Evolutionary conservation across 192 early-diverging fungal genomes (phyloP).

Genomic region (Dispira parvispora): DNA sequence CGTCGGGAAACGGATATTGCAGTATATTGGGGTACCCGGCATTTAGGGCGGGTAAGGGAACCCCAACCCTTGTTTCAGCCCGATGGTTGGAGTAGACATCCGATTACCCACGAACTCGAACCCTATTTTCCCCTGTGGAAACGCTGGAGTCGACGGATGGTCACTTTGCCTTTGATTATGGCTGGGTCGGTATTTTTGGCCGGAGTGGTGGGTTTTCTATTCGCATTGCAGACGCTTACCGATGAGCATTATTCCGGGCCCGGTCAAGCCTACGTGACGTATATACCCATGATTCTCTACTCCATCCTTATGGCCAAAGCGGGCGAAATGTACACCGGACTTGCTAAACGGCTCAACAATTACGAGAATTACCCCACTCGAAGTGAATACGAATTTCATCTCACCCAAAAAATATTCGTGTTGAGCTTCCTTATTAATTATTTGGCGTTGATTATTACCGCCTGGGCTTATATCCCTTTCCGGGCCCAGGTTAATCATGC

Average conservation of each 20-base stretch:
- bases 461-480: conserved; percentile 77
- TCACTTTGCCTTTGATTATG: conserved; percentile 36
- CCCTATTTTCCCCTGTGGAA: conserved; percentile 57
- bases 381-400: conserved; percentile 43
- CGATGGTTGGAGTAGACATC: conserved; percentile 36
- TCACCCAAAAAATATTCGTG: conserved; percentile 73
- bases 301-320: conserved; percentile 53
- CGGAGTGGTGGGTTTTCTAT: conserved; percentile 46
- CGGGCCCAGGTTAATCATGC: conserved; percentile 22
- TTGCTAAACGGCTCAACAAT: conserved; percentile 45
- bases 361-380: conserved; percentile 74
- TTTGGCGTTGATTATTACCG: conserved; percentile 72
- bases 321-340: conserved; percentile 39
- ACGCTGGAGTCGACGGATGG: conserved; percentile 42
- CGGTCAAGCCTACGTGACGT: conserved; percentile 34
- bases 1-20: conserved; percentile 55
- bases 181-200: conserved; percentile 39
- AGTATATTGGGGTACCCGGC: conserved; percentile 54
- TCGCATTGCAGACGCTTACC: conserved; percentile 56
- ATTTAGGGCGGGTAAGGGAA: conserved; percentile 16
- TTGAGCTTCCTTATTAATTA: conserved; percentile 69
- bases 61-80: conserved; percentile 41
- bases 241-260: conserved; percentile 74
- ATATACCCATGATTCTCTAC: conserved; percentile 60
- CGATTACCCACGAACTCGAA: conserved; percentile 51